Evolutionary conservation across 345 rosid genomes (phyloP).

Genomic region (Salix arbutifolia): DNA sequence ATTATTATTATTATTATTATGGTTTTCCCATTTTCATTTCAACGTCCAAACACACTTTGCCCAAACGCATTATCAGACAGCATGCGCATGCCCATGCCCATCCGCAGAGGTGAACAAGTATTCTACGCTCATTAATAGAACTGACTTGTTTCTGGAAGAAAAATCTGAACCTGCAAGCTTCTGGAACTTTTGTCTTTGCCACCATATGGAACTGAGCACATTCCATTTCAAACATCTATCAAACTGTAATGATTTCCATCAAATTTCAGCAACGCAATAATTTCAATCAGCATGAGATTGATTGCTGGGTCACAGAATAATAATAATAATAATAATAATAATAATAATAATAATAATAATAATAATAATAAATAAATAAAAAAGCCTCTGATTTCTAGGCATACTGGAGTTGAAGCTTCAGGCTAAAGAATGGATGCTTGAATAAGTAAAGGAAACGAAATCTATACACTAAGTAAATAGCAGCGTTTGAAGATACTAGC

Average conservation of each 20-base stretch:
- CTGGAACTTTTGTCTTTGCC: too few relatives aligned
- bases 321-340: too few relatives aligned
- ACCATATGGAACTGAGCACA: not conserved
- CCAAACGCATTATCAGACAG: too few relatives aligned
- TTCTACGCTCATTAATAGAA: too few relatives aligned
- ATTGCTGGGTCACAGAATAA: not conserved
- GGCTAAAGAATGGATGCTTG: slow-evolving; percentile 27
- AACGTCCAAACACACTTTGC: too few relatives aligned
- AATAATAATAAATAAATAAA: not conserved
- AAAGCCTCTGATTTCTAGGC: slow-evolving; percentile 8
- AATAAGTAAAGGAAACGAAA: slow-evolving; percentile 23
- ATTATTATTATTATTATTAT: too few relatives aligned
- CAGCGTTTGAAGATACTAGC: slow-evolving; percentile 22
- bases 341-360: not conserved
- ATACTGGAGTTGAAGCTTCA: slow-evolving; percentile 12
- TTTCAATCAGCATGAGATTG: slow-evolving; percentile 6
- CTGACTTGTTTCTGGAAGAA: too few relatives aligned
- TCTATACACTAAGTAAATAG: slow-evolving; percentile 35
- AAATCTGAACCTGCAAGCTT: too few relatives aligned
- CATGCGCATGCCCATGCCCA: too few relatives aligned
- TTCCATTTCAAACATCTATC: slow-evolving; percentile 1
- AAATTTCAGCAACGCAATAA: slow-evolving; percentile 13
- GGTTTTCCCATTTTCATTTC: too few relatives aligned
- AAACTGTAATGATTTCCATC: slow-evolving; percentile 4
- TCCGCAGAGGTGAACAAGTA: too few relatives aligned